Base-by-base conservation (phyloP, 768 basidiomycete species). In the Lentinus brumalis region DNA sequence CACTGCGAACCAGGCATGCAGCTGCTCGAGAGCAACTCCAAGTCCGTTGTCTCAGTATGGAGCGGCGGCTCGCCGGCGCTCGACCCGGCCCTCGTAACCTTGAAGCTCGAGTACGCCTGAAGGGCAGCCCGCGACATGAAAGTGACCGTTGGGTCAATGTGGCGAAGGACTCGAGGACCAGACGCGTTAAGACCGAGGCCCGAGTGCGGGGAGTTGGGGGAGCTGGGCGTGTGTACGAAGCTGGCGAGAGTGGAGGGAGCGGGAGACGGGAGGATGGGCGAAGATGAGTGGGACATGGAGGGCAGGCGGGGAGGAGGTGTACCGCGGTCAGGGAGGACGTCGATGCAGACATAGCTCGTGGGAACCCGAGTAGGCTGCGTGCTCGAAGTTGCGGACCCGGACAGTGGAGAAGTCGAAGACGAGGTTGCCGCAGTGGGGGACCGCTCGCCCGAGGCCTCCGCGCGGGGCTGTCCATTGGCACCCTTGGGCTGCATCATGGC, bases 91-190 rank as follows among this genome's bases (percentile, higher is more conserved):
- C 76, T 67, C 59, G 82, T 77, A 5, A 91, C 84, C 1, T 78
- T 78, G 74, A 84, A 88, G 44, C 76, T 74, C 2, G 86, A 88
- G 44, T 79, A 77, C n/a, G 86, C 87, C 5, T 71, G 68, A 35
- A 88, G 77, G 3, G 77, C 66, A 2, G 79, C 71, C 4, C 73
- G 80, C 4, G 87, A 83, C 47, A 84, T 71, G 66, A 91, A 85
- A 21, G 89, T 86, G 38, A 91, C 79, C 2, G 84, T 85, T 1
- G 87, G 86, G 66, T 90, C 86, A 63, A 91, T 91, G 47, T 80
- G 75, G 15, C 75, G 75, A 50, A 91, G 74, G n/a, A 78, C 81
- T 38, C 88, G 86, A 32, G 86, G 79, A 18, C 76, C 66, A 0
- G 70, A 63, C 4, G 68, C 61, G 52, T 68, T 67, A 21, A 63